Evolutionary conservation across 257 asterid species (phyloP), one percentile per base, ranked within the genome.

Genomic region (Cruciata laevipes): DNA sequence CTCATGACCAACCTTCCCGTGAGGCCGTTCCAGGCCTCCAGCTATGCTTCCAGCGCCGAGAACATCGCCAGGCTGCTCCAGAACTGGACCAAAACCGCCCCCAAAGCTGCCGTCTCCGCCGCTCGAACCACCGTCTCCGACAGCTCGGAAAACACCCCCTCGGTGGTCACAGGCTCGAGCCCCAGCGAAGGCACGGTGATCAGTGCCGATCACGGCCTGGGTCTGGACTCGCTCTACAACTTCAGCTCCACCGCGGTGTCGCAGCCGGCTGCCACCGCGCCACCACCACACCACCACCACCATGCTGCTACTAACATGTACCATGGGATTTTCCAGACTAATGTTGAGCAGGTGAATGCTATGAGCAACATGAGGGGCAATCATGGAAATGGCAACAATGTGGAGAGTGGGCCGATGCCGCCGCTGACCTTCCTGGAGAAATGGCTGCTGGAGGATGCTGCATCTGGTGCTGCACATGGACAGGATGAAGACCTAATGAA

Each of bases 361-460:
- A 5, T 16, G 53, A 53, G 27, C 24, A 18, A 53, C 59, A 53
- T 53, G 60, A 53, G 24, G 60, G 27, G 27, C 14, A 53, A 21
- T 7, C 13, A n/a, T 6, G 27, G 27, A 53, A 21, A n/a, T 53
- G 60, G 60, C 7, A 57, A 44, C 59, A 18, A 44, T 14, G 68
- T 9, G 9, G 70, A 6, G 17, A 20, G 49, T 9, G 31, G 47
- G 23, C 78, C 79, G 64, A 74, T 86, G 83, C 95, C 68, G n/a
- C 70, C 95, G 72, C 74, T 90, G 14, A 79, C 83, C 47, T 73
- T 83, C 72, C 76, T 90, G 67, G 97, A 90, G 87, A 88, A 88
- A 55, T 90, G 97, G 97, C 78, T 90, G 20, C 78, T 88, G 67
- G 96, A 86, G 66, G 96, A 88, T 68, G 82, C 85, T 69, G 96